These are phyloP conservation scores for Saccharum hybrid DNA, from an alignment of 202 grass and related monocot genomes.

Conservation along the genomic window DNA sequence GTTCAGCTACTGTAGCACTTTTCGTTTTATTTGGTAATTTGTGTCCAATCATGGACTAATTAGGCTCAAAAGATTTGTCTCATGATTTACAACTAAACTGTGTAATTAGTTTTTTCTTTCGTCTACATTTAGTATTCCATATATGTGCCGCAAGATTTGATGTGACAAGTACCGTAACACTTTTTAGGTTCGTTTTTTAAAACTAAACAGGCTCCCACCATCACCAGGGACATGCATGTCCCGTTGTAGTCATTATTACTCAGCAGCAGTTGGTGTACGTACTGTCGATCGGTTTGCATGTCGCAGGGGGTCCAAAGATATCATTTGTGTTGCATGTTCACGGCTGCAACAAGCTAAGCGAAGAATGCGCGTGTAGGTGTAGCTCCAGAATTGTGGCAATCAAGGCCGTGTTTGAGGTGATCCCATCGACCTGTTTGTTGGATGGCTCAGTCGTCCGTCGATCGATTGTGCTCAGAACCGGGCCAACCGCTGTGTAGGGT, in stretches of 20 bases:
- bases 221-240: not conserved
- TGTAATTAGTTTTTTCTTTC: too few species aligned
- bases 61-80: too few species aligned
- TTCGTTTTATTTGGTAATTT: too few species aligned
- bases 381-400: constrained; percentile 22
- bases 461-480: not conserved
- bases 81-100: too few species aligned
- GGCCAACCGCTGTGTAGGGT: not conserved
- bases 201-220: too few species aligned
- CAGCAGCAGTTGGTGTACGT: too few species aligned
- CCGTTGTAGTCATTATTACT: not conserved
- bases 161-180: too few species aligned
- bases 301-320: not conserved
- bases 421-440: not conserved
- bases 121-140: too few species aligned
- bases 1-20: too few species aligned
- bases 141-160: too few species aligned
- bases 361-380: not conserved
- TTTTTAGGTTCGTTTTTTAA: too few species aligned
- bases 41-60: too few species aligned
- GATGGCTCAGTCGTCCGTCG: not conserved
- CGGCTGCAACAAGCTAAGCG: not conserved
- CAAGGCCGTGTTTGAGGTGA: not conserved
- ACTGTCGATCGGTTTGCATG: not conserved
- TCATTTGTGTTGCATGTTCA: not conserved